Evolutionary conservation across 495 filamentous ascomycete species (phyloP).

Genomic region (Entonaema liquescens): DNA sequence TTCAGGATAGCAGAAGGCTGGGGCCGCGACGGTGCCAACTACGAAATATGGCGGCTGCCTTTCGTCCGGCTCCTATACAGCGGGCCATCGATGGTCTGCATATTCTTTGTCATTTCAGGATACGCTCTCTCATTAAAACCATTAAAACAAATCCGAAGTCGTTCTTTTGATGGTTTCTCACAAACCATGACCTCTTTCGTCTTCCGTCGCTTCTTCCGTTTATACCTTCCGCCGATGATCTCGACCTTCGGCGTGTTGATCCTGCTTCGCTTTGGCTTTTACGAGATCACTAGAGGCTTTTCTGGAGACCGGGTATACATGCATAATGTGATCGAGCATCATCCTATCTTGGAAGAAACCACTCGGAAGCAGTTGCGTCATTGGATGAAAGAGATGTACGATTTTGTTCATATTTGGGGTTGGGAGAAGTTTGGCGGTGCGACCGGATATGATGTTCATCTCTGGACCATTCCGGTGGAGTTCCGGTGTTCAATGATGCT

Average conservation of each 20-base stretch:
- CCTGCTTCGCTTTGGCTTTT: conserved; percentile 62
- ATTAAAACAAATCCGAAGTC: conserved; percentile 63
- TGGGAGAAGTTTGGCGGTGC: conserved; percentile 53
- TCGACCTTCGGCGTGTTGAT: conserved; percentile 67
- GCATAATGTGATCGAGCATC: conserved; percentile 54
- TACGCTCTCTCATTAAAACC: conserved; percentile 74
- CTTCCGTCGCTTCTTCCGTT: conserved; percentile 71
- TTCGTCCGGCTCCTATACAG: conserved; percentile 72
- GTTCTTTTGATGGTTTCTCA: conserved; percentile 47
- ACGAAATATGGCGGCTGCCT: conserved; percentile 66
- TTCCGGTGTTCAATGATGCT: conserved; percentile 71
- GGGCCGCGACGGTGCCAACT: conserved; percentile 44
- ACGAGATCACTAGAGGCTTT: conserved; percentile 55
- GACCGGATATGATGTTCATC: conserved; percentile 68
- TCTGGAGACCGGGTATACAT: conserved; percentile 48
- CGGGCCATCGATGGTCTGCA: conserved; percentile 75
- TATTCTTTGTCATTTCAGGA: conserved; percentile 81
- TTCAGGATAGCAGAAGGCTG: conserved; percentile 56
- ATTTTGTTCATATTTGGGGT: conserved; percentile 53
- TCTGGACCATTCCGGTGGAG: conserved; percentile 80
- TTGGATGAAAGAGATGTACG: conserved; percentile 48
- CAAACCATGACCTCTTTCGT: conserved; percentile 65
- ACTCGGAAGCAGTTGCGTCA: conserved; percentile 42
- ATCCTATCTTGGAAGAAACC: conserved; percentile 43
- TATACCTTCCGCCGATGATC: conserved; percentile 71